phyloP scores from a whole-genome alignment of 2,329 filamentous ascomycete species.

The Phyllosticta capitalensis region DNA sequence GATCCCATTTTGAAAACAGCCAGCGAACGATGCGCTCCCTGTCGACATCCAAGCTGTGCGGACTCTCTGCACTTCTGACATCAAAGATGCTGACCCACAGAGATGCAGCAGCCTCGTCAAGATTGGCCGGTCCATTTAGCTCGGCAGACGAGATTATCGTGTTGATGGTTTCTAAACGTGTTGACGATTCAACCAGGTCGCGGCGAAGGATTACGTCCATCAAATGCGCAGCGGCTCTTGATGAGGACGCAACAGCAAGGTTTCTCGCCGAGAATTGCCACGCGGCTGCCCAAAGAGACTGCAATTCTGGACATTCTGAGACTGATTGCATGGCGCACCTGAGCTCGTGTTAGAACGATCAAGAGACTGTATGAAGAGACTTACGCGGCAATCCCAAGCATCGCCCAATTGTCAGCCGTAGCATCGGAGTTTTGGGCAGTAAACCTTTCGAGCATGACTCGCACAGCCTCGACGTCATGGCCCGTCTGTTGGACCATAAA shows the following conservation, averaged over 20 bases:
- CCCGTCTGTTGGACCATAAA: constrained; percentile 34
- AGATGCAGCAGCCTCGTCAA: constrained; percentile 70
- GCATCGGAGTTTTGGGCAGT: constrained; percentile 56
- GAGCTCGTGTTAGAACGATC: not conserved
- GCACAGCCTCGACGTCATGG: constrained; percentile 42
- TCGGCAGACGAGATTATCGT: constrained; percentile 68
- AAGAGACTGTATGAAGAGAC: constrained; percentile 16
- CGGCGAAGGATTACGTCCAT: constrained; percentile 58
- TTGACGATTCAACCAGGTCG: constrained; percentile 57
- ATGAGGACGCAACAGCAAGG: constrained; percentile 59
- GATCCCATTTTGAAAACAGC: constrained; percentile 74
- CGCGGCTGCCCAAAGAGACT: constrained; percentile 54
- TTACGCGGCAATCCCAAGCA: constrained; percentile 73
- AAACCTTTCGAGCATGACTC: constrained; percentile 49
- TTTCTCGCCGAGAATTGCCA: constrained; percentile 68
- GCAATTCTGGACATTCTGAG: constrained; percentile 34
- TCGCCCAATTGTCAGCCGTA: constrained; percentile 65
- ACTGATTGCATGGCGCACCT: constrained; percentile 40
- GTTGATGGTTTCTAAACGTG: constrained; percentile 59
- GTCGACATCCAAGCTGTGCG: constrained; percentile 56
- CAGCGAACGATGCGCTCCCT: constrained; percentile 69
- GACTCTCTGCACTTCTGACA: constrained; percentile 56
- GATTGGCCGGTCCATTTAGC: constrained; percentile 64
- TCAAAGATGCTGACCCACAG: constrained; percentile 64
- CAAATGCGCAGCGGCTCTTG: constrained; percentile 67